These are phyloP conservation scores for Suillus weaverae DNA, from an alignment of 768 basidiomycete species.

Conservation along the genomic window DNA sequence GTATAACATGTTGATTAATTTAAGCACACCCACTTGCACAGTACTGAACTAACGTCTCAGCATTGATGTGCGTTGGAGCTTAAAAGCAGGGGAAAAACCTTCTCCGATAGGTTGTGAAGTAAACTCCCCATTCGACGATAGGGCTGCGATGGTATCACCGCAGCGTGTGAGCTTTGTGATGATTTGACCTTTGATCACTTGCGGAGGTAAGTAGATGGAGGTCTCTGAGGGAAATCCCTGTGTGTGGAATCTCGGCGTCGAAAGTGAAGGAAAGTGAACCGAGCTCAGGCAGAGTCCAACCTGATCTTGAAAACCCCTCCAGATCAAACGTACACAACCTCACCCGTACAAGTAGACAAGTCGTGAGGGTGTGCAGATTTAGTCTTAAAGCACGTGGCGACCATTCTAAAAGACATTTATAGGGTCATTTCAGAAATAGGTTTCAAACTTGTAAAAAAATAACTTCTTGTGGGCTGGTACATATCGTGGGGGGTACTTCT, in stretches of 20 bases:
- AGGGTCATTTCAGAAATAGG: too few relatives aligned
- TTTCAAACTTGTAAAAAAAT: too few relatives aligned
- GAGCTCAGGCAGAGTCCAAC: conserved; percentile 37
- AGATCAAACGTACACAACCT: conserved; percentile 88
- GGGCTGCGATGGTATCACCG: conserved; percentile 78
- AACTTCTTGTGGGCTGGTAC: too few relatives aligned
- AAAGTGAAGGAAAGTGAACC: conserved; percentile 4
- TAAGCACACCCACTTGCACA: conserved; percentile 53
- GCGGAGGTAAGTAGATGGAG: conserved; percentile 78
- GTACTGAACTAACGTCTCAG: conserved; percentile 83
- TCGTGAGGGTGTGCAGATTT: conserved; percentile 51
- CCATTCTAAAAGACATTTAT: too few relatives aligned
- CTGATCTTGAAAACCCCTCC: conserved; percentile 70
- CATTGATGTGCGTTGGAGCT: conserved; percentile 90
- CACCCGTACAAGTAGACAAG: conserved; percentile 73
- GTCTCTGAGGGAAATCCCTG: conserved; percentile 78
- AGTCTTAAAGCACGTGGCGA: too few relatives aligned
- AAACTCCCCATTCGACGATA: conserved; percentile 89
- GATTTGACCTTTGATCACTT: conserved; percentile 62
- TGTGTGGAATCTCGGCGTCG: conserved; percentile 59
- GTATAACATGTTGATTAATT: conserved; percentile 3
- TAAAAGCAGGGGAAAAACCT: conserved; percentile 46
- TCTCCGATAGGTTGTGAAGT: conserved; percentile 41
- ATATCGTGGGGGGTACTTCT: too few relatives aligned
- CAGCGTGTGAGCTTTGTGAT: conserved; percentile 80